Conservation (phyloP, 495 filamentous ascomycete species). For the Aspergillus ellipticus region DNA sequence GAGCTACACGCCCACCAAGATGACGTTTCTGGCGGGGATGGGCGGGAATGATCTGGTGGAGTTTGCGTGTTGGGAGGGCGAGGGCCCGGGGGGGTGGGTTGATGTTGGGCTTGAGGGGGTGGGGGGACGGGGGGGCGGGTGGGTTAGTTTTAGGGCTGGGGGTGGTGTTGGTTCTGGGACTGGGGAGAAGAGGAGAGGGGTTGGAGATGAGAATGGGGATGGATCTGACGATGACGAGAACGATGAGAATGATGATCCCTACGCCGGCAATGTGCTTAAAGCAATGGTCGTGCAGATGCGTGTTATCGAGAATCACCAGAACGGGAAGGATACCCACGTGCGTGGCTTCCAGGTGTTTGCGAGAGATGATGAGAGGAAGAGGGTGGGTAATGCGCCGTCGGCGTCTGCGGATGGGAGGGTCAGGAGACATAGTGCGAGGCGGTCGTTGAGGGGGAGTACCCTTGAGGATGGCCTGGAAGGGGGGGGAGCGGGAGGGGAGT, state of each 20-base stretch:
- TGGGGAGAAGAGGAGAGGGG: neutral
- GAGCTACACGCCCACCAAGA: constrained; percentile 93
- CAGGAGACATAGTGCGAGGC: constrained; percentile 27
- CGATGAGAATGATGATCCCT: constrained; percentile 31
- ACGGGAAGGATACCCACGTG: constrained; percentile 97
- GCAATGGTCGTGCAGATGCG: constrained; percentile 83
- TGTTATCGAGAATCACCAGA: constrained; percentile 95
- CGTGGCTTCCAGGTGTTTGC: constrained; percentile 90
- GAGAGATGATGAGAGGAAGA: constrained; percentile 51
- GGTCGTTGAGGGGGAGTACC: constrained; percentile 24
- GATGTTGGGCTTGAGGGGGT: constrained; percentile 74
- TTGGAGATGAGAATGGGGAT: neutral
- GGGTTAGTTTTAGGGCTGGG: constrained; percentile 24
- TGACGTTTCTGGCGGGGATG: constrained; percentile 80
- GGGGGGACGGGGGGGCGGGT: constrained; percentile 41
- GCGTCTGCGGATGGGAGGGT: constrained; percentile 34
- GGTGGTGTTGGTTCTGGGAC: constrained; percentile 1
- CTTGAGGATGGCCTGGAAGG: constrained; percentile 22
- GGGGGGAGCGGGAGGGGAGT: constrained; percentile 12
- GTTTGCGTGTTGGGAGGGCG: constrained; percentile 72
- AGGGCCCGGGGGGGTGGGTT: constrained; percentile 82
- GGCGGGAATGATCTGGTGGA: constrained; percentile 81
- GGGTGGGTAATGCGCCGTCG: constrained; percentile 32
- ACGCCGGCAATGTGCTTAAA: constrained; percentile 67
- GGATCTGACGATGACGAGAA: constrained; percentile 34